phyloP scores from a whole-genome alignment of 2,329 filamentous ascomycete genomes.

The Fusarium coicis region DNA sequence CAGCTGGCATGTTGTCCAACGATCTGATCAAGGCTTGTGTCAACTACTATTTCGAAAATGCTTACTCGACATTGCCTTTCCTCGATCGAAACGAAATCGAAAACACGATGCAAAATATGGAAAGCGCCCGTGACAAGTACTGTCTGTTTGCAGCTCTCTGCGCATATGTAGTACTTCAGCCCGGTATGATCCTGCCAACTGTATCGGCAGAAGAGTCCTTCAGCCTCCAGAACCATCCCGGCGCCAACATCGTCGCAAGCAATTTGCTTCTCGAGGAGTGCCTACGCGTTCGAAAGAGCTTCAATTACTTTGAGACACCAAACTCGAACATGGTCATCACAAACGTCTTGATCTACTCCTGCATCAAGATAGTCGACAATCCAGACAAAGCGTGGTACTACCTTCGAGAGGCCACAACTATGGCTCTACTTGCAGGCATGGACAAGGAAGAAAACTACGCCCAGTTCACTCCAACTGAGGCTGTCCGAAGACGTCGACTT shows the following conservation, averaged over 20 bases:
- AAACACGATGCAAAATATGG: conserved; percentile 68
- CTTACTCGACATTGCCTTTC: conserved; percentile 73
- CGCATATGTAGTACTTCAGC: conserved; percentile 76
- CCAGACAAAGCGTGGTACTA: conserved; percentile 81
- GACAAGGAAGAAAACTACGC: conserved; percentile 71
- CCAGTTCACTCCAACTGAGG: conserved; percentile 68
- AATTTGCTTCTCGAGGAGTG: conserved; percentile 75
- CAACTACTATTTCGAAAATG: conserved; percentile 74
- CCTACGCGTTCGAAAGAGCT: conserved; percentile 70
- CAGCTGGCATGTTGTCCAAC: conserved; percentile 68
- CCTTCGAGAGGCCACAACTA: conserved; percentile 78
- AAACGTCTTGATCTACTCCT: conserved; percentile 83
- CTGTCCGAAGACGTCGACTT: conserved; percentile 71
- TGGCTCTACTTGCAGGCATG: conserved; percentile 71
- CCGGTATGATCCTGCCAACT: conserved; percentile 69
- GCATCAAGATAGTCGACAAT: conserved; percentile 54
- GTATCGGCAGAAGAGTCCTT: conserved; percentile 59
- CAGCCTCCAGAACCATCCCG: conserved; percentile 66
- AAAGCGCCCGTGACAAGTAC: conserved; percentile 71
- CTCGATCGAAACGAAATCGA: conserved; percentile 68
- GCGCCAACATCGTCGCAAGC: conserved; percentile 71
- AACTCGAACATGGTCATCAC: conserved; percentile 71
- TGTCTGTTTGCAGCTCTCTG: conserved; percentile 73
- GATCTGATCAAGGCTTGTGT: conserved; percentile 74
- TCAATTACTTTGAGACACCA: conserved; percentile 68